Conservation (phyloP, 1,284 basidiomycete species). For the Naganishia sp. region DNA sequence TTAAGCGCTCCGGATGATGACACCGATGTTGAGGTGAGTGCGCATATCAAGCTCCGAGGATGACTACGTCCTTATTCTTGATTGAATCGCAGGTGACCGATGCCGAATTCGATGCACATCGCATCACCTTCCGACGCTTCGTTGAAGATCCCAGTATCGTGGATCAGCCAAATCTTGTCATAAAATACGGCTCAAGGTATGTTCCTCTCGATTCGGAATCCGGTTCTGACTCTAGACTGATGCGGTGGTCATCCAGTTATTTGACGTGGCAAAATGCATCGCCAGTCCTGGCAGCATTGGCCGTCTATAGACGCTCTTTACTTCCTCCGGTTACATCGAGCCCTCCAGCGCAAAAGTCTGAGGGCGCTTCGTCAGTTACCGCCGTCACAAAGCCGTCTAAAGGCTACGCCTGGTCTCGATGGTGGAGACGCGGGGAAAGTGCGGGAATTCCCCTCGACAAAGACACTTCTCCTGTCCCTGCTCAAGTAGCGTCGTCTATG, state of each 20-base stretch:
- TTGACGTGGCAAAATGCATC: slow-evolving; percentile 58
- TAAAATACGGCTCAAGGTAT: slow-evolving; percentile 54
- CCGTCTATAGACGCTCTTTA: slow-evolving; percentile 55
- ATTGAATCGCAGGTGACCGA: slow-evolving; percentile 35
- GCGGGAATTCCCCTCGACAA: slow-evolving; percentile 26
- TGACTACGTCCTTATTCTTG: background rate
- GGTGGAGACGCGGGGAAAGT: slow-evolving; percentile 46
- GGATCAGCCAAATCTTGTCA: slow-evolving; percentile 56
- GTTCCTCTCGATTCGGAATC: background rate
- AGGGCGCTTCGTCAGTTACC: background rate
- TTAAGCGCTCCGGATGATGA: slow-evolving; percentile 45
- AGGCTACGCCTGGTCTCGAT: slow-evolving; percentile 51
- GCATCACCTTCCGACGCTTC: slow-evolving; percentile 58
- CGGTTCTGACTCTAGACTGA: no score
- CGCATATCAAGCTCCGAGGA: background rate
- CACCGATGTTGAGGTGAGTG: slow-evolving; percentile 31
- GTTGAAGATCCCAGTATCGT: slow-evolving; percentile 56
- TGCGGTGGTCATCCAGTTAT: slow-evolving; percentile 41
- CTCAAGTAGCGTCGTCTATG: background rate
- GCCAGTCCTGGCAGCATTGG: slow-evolving; percentile 57
- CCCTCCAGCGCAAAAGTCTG: slow-evolving; percentile 31
- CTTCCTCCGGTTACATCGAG: slow-evolving; percentile 39
- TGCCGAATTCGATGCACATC: slow-evolving; percentile 52
- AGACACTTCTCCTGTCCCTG: background rate
- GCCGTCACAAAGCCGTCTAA: slow-evolving; percentile 32